phyloP scores from a whole-genome alignment of 371 early-diverging fungal species.

The Enterospora canceri region DNA sequence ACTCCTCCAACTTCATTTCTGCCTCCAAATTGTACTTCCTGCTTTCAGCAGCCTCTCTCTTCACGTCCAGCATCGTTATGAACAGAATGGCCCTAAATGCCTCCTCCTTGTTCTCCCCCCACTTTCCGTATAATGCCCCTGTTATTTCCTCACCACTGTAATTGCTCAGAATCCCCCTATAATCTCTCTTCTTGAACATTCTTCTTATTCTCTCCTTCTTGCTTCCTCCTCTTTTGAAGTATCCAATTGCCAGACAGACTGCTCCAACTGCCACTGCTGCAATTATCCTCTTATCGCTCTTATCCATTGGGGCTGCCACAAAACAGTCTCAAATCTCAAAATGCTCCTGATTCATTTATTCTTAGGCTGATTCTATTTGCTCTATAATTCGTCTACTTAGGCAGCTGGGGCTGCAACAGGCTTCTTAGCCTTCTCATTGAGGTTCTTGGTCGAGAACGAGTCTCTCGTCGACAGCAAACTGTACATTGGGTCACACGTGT shows the following conservation, averaged over 20 bases:
- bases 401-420: not conserved
- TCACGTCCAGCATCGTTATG: not conserved
- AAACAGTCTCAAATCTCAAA: too few species aligned
- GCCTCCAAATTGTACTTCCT: not conserved
- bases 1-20: not conserved
- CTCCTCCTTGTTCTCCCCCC: not conserved
- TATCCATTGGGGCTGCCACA: not conserved
- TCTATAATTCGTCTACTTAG: not conserved
- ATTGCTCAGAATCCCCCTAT: not conserved
- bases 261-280: not conserved
- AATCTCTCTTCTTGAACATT: not conserved
- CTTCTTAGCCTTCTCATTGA: not conserved
- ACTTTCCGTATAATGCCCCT: not conserved
- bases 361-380: not conserved
- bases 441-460: not conserved
- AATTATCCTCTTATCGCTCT: not conserved
- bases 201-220: not conserved
- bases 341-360: not conserved
- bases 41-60: not conserved
- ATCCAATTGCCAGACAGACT: not conserved
- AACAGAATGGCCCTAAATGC: not conserved
- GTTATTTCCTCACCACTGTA: not conserved
- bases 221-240: not conserved
- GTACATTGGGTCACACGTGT: constrained; percentile 11
- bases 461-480: not conserved